phyloP scores from a whole-genome alignment of 1,284 basidiomycete genomes.

The Meira nashicola region DNA sequence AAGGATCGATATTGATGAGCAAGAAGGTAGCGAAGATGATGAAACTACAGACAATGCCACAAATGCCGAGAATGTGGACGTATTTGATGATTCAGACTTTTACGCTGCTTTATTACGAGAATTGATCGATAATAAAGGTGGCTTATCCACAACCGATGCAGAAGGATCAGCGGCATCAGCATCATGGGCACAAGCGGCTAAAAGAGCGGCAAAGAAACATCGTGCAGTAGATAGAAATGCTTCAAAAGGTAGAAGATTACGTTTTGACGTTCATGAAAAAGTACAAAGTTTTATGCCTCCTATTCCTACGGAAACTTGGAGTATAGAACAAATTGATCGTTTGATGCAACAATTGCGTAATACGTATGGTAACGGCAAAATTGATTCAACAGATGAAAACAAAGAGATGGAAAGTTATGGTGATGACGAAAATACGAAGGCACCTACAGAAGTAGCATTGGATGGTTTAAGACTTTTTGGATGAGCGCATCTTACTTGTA shows the following conservation, averaged over 20 bases:
- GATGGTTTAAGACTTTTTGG: neutral
- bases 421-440: too few species aligned
- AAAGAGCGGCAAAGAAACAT: conserved; percentile 20
- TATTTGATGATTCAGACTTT: conserved; percentile 51
- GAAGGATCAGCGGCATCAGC: conserved; percentile 12
- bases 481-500: too few species aligned
- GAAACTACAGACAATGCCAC: conserved; percentile 4
- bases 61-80: conserved; percentile 22
- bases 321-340: conserved; percentile 13
- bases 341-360: conserved; percentile 6
- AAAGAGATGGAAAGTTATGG: neutral
- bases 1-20: conserved; percentile 14
- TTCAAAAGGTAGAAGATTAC: conserved; percentile 43
- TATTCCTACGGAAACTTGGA: conserved; percentile 20
- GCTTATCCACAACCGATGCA: neutral
- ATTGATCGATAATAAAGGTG: conserved; percentile 36
- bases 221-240: conserved; percentile 40
- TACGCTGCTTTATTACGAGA: conserved; percentile 46
- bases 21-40: neutral
- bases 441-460: too few species aligned
- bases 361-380: neutral
- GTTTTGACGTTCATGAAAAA: conserved; percentile 50
- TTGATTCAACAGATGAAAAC: neutral
- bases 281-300: conserved; percentile 51
- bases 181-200: conserved; percentile 3